Evolutionary conservation across 192 early-diverging fungal genomes (phyloP), one percentile per base, ranked within the genome.

Genomic region (Coemansia sp.): DNA sequence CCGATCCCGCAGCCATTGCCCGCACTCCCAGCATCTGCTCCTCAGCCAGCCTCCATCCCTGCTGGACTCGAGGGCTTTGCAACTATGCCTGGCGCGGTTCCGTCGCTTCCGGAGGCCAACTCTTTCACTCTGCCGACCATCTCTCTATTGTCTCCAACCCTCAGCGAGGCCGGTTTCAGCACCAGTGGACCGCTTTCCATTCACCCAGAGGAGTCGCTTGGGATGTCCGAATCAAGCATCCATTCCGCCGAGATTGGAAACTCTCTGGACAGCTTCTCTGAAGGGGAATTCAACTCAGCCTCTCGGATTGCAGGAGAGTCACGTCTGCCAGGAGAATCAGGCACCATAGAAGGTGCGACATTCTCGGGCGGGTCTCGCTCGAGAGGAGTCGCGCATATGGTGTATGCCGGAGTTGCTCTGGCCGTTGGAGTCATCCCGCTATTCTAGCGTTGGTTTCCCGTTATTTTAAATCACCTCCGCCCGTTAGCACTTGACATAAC

Each of bases 1-100:
- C 77, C 77, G 19, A 70, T 74, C 59, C 20, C 65, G 17, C 77
- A 80, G 77, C 77, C 77, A 29, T 35, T 46, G 59, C 77, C 77
- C 14, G 62, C 70, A 32, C 64, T 59, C 0, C 77, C 71, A 19
- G 71, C 65, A 1, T 71, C 71, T 10, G 72, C 69, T 20, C 72
- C 77, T 13, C 72, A 74, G 62, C 69, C 72, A 0, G 77, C 77
- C 0, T 80, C 77, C 4, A 80, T 80, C 48, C 77, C 77, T 1
- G 77, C 77, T 8, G 77, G 77, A 5, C 66, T 80, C n/a, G 68
- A 69, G 46, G 55, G 38, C n/a, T 49, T 74, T 9, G 46, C 55
- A 15, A 59, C 19, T 59, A 62, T 38, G 9, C n/a, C 14, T 20
- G 22, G 29, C 11, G 22, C 56, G 4, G 42, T 59, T 40, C 59